phyloP scores from a whole-genome alignment of 345 rosid species.

The Raphanus raphanistrum region DNA sequence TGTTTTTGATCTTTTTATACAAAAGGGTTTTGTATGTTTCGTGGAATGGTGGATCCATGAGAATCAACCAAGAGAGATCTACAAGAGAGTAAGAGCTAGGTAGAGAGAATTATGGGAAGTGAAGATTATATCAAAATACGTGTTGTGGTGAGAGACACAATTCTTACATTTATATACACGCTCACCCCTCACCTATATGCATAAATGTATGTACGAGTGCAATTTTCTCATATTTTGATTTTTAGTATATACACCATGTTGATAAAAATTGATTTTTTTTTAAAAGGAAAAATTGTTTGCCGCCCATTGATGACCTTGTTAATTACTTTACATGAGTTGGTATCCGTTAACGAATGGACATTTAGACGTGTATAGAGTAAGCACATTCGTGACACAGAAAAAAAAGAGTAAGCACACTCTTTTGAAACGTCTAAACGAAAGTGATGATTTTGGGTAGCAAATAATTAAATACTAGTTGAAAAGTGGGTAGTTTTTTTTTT shows the following conservation, averaged over 20 bases:
- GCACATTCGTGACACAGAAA: no score
- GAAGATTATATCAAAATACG: slow-evolving; percentile 39
- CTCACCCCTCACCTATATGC: slow-evolving; percentile 17
- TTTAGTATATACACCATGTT: slow-evolving; percentile 4
- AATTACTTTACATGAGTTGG: slow-evolving; percentile 8
- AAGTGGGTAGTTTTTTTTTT: not conserved
- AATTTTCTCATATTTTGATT: slow-evolving; percentile 23
- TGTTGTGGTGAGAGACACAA: slow-evolving; percentile 42
- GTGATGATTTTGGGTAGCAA: not conserved
- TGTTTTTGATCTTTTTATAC: slow-evolving; percentile 31
- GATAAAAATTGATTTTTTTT: not conserved
- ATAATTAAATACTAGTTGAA: not conserved
- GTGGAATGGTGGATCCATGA: slow-evolving; percentile 73
- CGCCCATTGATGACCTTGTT: slow-evolving; percentile 28
- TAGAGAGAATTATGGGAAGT: slow-evolving; percentile 24
- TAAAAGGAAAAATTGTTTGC: not conserved
- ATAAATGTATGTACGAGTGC: slow-evolving; percentile 13
- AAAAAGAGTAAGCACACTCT: not conserved
- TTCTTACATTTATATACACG: slow-evolving; percentile 35
- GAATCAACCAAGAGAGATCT: slow-evolving; percentile 40
- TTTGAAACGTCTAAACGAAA: slow-evolving; percentile 1
- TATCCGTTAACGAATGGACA: not conserved
- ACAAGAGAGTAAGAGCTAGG: slow-evolving; percentile 15
- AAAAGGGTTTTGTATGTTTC: slow-evolving; percentile 69
- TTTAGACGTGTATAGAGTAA: not conserved